Evolutionary conservation across 2,329 filamentous ascomycete genomes (phyloP).

Genomic region (Clonostachys byssicola): DNA sequence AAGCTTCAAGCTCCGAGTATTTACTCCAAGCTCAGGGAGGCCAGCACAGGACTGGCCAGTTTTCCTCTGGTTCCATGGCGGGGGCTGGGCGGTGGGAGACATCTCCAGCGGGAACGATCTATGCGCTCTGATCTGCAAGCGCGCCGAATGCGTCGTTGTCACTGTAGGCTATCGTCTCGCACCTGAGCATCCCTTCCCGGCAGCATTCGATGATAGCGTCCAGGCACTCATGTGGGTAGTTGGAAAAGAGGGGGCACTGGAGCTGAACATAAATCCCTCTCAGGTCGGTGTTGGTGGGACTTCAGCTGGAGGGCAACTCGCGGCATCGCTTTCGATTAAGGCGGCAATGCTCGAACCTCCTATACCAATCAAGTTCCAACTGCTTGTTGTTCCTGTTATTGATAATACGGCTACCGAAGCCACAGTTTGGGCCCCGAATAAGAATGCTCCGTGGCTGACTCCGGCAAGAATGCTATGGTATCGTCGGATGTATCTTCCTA

Average conservation of each 20-base stretch:
- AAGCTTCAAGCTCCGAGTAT: slow-evolving; percentile 21
- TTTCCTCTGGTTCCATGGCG: slow-evolving; percentile 33
- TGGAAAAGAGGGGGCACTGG: slow-evolving; percentile 9
- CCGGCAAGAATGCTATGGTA: slow-evolving; percentile 26
- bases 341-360: slow-evolving; percentile 6
- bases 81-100: slow-evolving; percentile 30
- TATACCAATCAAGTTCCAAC: slow-evolving; percentile 2
- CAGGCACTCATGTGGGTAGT: slow-evolving; percentile 21
- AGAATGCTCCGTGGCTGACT: slow-evolving; percentile 21
- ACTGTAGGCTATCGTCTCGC: slow-evolving; percentile 26
- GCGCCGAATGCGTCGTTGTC: slow-evolving; percentile 19
- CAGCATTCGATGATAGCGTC: slow-evolving; percentile 24
- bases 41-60: slow-evolving; percentile 23
- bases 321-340: slow-evolving; percentile 5
- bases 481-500: slow-evolving; percentile 23
- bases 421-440: not conserved
- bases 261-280: slow-evolving; percentile 10
- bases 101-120: slow-evolving; percentile 25
- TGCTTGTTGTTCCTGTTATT: slow-evolving; percentile 23
- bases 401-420: slow-evolving; percentile 14
- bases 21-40: slow-evolving; percentile 15
- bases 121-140: slow-evolving; percentile 21
- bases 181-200: slow-evolving; percentile 26
- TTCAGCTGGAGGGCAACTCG: slow-evolving; percentile 15
- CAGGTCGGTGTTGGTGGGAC: slow-evolving; percentile 21